phyloP scores from a whole-genome alignment of 495 filamentous ascomycete genomes.

The Physcia stellaris region DNA sequence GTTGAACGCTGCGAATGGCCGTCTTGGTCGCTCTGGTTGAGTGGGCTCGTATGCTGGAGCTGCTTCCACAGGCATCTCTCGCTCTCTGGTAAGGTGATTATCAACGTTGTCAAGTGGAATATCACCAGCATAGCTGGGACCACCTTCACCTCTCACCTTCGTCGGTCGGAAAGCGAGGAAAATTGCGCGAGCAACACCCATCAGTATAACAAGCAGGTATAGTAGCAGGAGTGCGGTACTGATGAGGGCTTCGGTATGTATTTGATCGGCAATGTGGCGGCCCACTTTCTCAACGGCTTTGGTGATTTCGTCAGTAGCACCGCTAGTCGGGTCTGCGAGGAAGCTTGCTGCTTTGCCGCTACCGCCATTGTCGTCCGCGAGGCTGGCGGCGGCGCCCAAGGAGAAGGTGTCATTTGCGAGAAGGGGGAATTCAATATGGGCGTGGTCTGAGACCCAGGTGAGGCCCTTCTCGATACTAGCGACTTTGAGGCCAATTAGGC shows the following conservation, averaged over 20 bases:
- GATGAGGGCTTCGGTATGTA: conserved; percentile 66
- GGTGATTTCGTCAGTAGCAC: conserved; percentile 67
- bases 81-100: conserved; percentile 1
- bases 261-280: conserved; percentile 43
- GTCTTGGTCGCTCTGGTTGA: conserved; percentile 3
- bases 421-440: conserved; percentile 66
- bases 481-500: conserved; percentile 64
- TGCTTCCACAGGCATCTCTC: conserved; percentile 8
- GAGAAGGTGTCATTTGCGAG: conserved; percentile 76
- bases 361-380: conserved; percentile 37
- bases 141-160: conserved; percentile 33
- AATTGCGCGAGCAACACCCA: conserved; percentile 54
- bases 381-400: conserved; percentile 52
- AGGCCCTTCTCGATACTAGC: conserved; percentile 66
- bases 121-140: conserved; percentile 22
- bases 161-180: conserved; percentile 30
- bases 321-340: conserved; percentile 52
- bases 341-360: conserved; percentile 47
- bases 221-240: conserved; percentile 52
- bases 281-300: conserved; percentile 55
- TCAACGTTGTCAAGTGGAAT: conserved; percentile 10
- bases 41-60: conserved; percentile 17
- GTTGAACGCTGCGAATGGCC: conserved; percentile 1
- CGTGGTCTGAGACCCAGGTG: conserved; percentile 78
- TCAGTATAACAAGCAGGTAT: conserved; percentile 63